These are phyloP conservation scores for Cordyceps javanica DNA, from an alignment of 2,329 filamentous ascomycete genomes.

Conservation along the genomic window DNA sequence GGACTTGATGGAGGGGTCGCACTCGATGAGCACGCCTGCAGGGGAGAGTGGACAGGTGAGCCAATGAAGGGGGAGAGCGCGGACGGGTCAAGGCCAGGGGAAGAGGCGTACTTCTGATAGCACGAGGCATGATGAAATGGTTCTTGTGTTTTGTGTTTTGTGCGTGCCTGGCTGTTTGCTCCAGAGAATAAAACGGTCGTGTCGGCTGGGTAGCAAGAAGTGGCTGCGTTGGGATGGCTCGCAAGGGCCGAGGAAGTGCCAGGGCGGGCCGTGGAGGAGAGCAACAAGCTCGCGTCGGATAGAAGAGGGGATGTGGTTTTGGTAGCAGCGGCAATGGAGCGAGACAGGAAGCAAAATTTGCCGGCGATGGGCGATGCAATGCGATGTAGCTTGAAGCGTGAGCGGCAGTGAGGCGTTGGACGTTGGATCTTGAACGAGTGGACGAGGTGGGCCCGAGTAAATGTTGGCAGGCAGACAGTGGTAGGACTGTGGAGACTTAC, in stretches of 20 bases:
- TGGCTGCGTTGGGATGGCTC: background rate
- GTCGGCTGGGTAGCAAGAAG: background rate
- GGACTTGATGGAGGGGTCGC: conserved; percentile 81
- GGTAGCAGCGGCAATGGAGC: background rate
- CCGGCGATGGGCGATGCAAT: background rate
- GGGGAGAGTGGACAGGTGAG: background rate
- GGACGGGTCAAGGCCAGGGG: conserved; percentile 51
- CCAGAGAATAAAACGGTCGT: background rate
- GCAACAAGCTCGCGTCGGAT: background rate
- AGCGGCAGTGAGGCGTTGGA: background rate
- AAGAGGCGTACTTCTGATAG: conserved; percentile 41
- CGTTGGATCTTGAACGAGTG: background rate
- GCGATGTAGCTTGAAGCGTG: background rate
- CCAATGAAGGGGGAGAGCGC: background rate
- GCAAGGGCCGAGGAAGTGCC: background rate
- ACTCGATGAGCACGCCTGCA: conserved; percentile 68
- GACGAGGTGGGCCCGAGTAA: no score
- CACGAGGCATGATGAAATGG: background rate
- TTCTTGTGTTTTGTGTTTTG: background rate
- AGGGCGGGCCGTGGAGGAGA: background rate
- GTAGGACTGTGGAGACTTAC: no score
- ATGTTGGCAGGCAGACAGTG: no score
- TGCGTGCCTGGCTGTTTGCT: background rate
- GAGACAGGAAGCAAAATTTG: background rate
- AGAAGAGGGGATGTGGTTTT: background rate